A percentile compares a stretch with the other conserved stretches of the same genome.
These are phyloP conservation scores for Knufia petricola DNA, from an alignment of 2,329 filamentous ascomycete genomes.

Conservation along the genomic window DNA sequence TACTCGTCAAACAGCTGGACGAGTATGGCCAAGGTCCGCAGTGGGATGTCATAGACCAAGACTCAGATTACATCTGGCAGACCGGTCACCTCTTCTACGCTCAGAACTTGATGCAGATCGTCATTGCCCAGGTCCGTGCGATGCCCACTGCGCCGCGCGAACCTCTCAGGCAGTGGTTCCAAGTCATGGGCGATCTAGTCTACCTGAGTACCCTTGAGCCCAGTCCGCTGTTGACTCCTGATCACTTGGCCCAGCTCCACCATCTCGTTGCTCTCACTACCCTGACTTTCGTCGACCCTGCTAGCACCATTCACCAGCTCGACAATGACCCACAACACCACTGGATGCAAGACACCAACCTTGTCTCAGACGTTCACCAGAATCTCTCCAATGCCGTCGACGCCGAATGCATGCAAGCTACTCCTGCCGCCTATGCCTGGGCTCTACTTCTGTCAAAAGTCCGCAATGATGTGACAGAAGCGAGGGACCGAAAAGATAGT, in stretches of 20 bases:
- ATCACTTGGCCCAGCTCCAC: not conserved
- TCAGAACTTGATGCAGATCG: constrained; percentile 4
- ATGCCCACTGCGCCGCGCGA: not conserved
- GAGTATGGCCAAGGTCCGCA: not conserved
- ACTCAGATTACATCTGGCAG: constrained; percentile 8
- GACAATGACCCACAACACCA: constrained; percentile 1
- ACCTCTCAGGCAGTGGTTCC: constrained; percentile 1
- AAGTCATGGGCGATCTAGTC: not conserved
- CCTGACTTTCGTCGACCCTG: constrained; percentile 14
- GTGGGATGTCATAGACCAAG: constrained; percentile 6
- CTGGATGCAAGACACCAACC: constrained; percentile 47
- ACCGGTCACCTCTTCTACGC: constrained; percentile 1
- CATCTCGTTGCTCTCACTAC: constrained; percentile 5
- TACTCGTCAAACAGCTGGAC: not conserved
- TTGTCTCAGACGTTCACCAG: constrained; percentile 63
- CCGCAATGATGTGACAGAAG: constrained; percentile 51
- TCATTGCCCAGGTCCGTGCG: not conserved
- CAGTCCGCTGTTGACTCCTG: not conserved
- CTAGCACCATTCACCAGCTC: constrained; percentile 11
- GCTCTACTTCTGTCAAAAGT: constrained; percentile 63
- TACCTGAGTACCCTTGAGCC: constrained; percentile 1
- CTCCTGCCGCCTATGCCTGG: constrained; percentile 73
- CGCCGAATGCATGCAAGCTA: constrained; percentile 51
- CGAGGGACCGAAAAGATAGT: constrained; percentile 46
- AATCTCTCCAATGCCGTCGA: constrained; percentile 55